phyloP scores from a whole-genome alignment of 2,329 filamentous ascomycete genomes.

The Penicillium rolfsii region DNA sequence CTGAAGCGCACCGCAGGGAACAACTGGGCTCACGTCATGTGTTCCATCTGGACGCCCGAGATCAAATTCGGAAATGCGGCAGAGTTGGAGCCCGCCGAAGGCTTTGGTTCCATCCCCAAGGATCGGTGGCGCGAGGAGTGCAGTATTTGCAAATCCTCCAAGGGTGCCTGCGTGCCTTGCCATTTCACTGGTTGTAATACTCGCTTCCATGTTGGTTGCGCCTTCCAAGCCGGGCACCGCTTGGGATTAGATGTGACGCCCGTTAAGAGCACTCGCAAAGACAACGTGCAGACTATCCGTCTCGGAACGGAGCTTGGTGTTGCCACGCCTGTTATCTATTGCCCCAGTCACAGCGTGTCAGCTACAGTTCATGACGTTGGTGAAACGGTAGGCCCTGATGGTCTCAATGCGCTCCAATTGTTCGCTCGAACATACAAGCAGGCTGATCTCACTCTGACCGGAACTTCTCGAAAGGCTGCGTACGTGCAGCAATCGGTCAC shows the following conservation, averaged over 20 bases:
- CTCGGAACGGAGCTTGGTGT: slow-evolving; percentile 78
- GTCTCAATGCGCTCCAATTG: slow-evolving; percentile 79
- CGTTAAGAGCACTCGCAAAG: slow-evolving; percentile 83
- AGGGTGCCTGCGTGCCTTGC: slow-evolving; percentile 82
- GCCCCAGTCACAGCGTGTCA: slow-evolving; percentile 82
- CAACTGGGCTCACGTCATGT: slow-evolving; percentile 97
- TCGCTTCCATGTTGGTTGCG: slow-evolving; percentile 85
- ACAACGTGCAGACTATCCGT: slow-evolving; percentile 77
- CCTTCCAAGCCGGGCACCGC: slow-evolving; percentile 76
- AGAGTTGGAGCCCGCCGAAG: slow-evolving; percentile 82
- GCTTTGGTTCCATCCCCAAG: slow-evolving; percentile 78
- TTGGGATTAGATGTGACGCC: slow-evolving; percentile 90
- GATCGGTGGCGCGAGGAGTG: slow-evolving; percentile 76
- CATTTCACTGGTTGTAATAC: slow-evolving; percentile 59
- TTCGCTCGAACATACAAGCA: slow-evolving; percentile 92
- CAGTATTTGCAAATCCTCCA: slow-evolving; percentile 75
- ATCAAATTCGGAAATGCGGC: slow-evolving; percentile 88
- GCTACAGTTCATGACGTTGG: slow-evolving; percentile 76
- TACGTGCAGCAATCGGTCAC: slow-evolving; percentile 55
- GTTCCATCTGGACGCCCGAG: slow-evolving; percentile 88
- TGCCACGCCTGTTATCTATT: slow-evolving; percentile 89
- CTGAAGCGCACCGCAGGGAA: slow-evolving; percentile 93
- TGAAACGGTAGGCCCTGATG: slow-evolving; percentile 71
- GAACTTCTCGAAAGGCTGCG: slow-evolving; percentile 90
- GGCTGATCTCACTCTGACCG: slow-evolving; percentile 85